Conservation (phyloP, 2,329 filamentous ascomycete species). For the Mycosphaerella arachidis region DNA sequence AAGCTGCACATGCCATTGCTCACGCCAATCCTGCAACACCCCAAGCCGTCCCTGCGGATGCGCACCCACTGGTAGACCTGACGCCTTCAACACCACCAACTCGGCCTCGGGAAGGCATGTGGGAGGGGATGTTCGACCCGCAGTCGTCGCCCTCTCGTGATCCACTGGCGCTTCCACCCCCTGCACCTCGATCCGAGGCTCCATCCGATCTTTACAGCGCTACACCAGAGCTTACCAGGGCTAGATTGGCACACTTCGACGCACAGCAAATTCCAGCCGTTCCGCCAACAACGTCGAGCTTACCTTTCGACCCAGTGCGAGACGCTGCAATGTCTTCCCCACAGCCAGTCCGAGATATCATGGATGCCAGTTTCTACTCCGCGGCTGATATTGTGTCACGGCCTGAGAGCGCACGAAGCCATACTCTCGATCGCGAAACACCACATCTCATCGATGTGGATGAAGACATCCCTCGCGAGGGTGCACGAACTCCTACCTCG, state of each 20-base stretch:
- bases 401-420: constrained; percentile 13
- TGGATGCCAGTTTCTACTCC: constrained; percentile 31
- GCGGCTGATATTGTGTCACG: constrained; percentile 23
- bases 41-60: constrained; percentile 4
- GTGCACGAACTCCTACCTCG: constrained; percentile 22
- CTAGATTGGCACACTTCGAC: constrained; percentile 26
- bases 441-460: constrained; percentile 22
- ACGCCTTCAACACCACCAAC: constrained; percentile 21
- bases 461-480: constrained; percentile 14
- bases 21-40: constrained; percentile 18
- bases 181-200: constrained; percentile 14
- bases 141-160: constrained; percentile 11
- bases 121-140: constrained; percentile 22
- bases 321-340: constrained; percentile 25
- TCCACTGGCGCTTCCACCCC: constrained; percentile 7
- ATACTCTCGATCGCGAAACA: constrained; percentile 11
- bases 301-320: constrained; percentile 30
- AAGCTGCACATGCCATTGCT: constrained; percentile 22
- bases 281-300: constrained; percentile 3
- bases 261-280: constrained; percentile 12
- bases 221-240: constrained; percentile 32
- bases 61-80: constrained; percentile 27
- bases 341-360: constrained; percentile 9
- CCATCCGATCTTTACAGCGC: constrained; percentile 32
- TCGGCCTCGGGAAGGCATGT: constrained; percentile 12